phyloP scores from a whole-genome alignment of 164 flowering plant genomes.

The Macadamia tetraphylla region DNA sequence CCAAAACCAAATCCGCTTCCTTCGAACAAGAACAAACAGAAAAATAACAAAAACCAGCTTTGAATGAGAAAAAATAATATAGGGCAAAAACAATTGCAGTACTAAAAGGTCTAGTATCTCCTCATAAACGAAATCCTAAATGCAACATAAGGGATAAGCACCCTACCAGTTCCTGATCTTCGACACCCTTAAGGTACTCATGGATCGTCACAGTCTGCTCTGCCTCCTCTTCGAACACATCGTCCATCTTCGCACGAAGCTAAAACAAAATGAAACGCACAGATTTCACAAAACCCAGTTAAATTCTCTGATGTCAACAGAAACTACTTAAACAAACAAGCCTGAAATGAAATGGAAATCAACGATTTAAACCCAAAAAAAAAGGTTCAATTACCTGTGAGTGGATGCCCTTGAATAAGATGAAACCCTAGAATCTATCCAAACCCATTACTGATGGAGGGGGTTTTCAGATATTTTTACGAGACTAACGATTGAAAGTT shows the following conservation, averaged over 20 bases:
- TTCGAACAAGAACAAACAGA: constrained; percentile 11
- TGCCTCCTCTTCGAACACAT: constrained; percentile 48
- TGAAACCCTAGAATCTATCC: too few relatives aligned
- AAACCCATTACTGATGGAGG: too few relatives aligned
- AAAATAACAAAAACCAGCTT: too few relatives aligned
- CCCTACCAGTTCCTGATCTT: constrained; percentile 65
- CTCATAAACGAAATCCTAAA: constrained; percentile 4
- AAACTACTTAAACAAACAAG: too few relatives aligned
- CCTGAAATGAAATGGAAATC: too few relatives aligned
- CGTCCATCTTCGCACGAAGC: constrained; percentile 36
- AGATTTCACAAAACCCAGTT: not conserved
- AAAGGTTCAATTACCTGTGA: too few relatives aligned
- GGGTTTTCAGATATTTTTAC: too few relatives aligned
- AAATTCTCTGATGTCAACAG: not conserved
- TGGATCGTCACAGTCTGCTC: constrained; percentile 57
- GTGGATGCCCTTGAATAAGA: too few relatives aligned
- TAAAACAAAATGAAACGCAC: not conserved
- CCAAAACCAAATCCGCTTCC: constrained; percentile 98
- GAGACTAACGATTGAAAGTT: too few relatives aligned
- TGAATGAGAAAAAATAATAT: not conserved
- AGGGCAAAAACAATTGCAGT: not conserved
- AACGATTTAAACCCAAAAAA: too few relatives aligned
- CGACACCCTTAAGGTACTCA: constrained; percentile 60
- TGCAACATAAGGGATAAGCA: not conserved
- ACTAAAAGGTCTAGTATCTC: not conserved